Percentiles rank a stretch among this genome's conserved stretches.
Conservation (phyloP, 2,329 filamentous ascomycete genomes). For the Capronia americana region DNA sequence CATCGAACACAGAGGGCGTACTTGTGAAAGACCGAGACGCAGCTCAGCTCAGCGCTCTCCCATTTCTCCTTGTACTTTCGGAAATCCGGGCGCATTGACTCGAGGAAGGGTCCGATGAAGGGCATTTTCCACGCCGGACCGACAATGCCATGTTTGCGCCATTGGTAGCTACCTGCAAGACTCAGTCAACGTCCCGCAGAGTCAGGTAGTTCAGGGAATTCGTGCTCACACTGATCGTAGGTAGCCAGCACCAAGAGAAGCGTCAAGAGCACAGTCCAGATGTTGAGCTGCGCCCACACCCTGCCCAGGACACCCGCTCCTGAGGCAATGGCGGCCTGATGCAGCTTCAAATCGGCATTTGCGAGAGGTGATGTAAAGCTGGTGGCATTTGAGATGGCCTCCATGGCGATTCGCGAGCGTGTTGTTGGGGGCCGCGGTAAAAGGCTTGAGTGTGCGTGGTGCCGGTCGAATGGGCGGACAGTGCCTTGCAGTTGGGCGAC, state of each 20-base stretch:
- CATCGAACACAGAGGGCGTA: constrained; percentile 50
- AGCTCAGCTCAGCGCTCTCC: constrained; percentile 88
- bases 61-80: constrained; percentile 91
- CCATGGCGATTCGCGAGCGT: constrained; percentile 31
- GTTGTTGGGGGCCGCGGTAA: constrained; percentile 15
- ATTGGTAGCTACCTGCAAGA: constrained; percentile 72
- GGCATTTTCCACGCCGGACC: constrained; percentile 78
- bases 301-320: constrained; percentile 33
- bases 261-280: constrained; percentile 72
- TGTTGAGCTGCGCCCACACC: constrained; percentile 51
- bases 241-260: constrained; percentile 73
- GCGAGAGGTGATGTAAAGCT: constrained; percentile 71
- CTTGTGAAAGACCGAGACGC: constrained; percentile 99
- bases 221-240: constrained; percentile 85
- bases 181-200: constrained; percentile 34
- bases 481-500: constrained; percentile 24
- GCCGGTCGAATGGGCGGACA: constrained; percentile 32
- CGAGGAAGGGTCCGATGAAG: constrained; percentile 93
- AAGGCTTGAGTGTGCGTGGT: constrained; percentile 14
- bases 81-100: constrained; percentile 91
- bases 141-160: constrained; percentile 75
- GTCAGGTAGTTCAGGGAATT: too few relatives aligned
- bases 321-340: constrained; percentile 49
- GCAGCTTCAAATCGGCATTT: constrained; percentile 61
- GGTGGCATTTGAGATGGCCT: constrained; percentile 65